These are phyloP conservation scores for Aspergillaceae sp. DNA, from an alignment of 2,329 filamentous ascomycete genomes.

Conservation along the genomic window DNA sequence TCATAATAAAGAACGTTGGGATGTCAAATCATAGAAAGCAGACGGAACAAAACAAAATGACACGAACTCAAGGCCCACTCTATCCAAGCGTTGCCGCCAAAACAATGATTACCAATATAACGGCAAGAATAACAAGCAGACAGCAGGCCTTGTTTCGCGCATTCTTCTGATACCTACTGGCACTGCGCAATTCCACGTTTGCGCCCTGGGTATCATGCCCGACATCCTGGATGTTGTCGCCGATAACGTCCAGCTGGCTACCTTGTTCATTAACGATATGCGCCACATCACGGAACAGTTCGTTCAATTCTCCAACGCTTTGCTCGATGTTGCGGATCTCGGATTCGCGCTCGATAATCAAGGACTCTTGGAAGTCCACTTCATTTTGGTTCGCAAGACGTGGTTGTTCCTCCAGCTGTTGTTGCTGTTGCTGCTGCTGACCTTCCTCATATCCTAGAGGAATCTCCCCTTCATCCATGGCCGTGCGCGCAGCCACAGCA, in stretches of 20 bases:
- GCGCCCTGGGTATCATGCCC: slow-evolving; percentile 75
- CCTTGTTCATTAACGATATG: slow-evolving; percentile 95
- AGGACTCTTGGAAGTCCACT: slow-evolving; percentile 91
- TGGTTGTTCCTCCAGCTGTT: slow-evolving; percentile 65
- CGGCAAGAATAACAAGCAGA: slow-evolving; percentile 73
- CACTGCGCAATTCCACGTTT: slow-evolving; percentile 74
- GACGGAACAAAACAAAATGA: not conserved
- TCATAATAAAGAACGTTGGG: slow-evolving; percentile 17
- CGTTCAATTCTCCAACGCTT: slow-evolving; percentile 88
- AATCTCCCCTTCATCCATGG: slow-evolving; percentile 52
- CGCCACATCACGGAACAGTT: slow-evolving; percentile 94
- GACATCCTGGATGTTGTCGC: slow-evolving; percentile 77
- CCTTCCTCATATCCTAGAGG: slow-evolving; percentile 17
- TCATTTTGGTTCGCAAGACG: slow-evolving; percentile 85
- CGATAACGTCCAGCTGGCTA: slow-evolving; percentile 76
- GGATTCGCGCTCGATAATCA: slow-evolving; percentile 92
- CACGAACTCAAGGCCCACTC: not conserved
- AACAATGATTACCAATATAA: slow-evolving; percentile 83
- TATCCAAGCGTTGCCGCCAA: slow-evolving; percentile 74
- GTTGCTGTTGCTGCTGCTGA: slow-evolving; percentile 49
- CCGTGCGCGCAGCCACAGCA: slow-evolving; percentile 70
- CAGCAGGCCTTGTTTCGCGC: slow-evolving; percentile 93
- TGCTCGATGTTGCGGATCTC: slow-evolving; percentile 98
- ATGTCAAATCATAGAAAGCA: slow-evolving; percentile 12
- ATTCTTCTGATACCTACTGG: slow-evolving; percentile 87